Base-by-base conservation (phyloP, 2,329 filamentous ascomycete species). In the Coniochaeta sp. region DNA sequence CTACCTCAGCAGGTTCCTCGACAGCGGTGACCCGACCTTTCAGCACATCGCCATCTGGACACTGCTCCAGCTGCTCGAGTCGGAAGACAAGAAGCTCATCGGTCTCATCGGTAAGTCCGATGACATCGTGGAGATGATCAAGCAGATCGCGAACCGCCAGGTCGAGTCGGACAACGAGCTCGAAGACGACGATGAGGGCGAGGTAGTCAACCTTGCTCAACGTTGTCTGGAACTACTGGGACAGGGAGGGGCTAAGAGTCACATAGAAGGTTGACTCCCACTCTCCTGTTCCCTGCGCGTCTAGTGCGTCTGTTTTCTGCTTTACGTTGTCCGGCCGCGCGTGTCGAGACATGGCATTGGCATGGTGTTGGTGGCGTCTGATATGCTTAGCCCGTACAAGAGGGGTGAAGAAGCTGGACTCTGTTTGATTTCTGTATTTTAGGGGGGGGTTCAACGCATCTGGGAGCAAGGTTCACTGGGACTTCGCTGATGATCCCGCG, bases 11-110 rank as follows among this genome's bases (percentile, higher is more conserved):
- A 88, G 93, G 59, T 99, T 99, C 80, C 82, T 99, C 19, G 90
- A 90, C 52, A 97, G 92, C 64, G 93, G 93, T 44, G 95, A 99
- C 71, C 88, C 95, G 0, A 99, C 95, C 0, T 99, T 99, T 81
- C 95, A 99, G 75, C 95, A 99, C 72, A 99, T 99, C 70, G 95
- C 95, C 58, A 96, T 98, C 64, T 99, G 95, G 95, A 99, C 95
- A 1, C 78, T 99, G 56, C 83, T 99, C 3, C 95, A 99, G 72
- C 83, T 99, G 5, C 87, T 99, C 58, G 95, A 99, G 75, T 97
- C 93, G 0, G 93, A 96, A 72, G 93, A 99, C 71, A 88, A 90
- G 75, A 89, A 86, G 60, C 81, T 99, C n/a, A 89, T 97, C 64
- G 87, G 88, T 57, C 86, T 91, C 57, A 97, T 99, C 67, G 88